Evolutionary conservation across 345 rosid species (phyloP), one percentile per base, ranked within the genome.

Genomic region (Populus pruinosa): DNA sequence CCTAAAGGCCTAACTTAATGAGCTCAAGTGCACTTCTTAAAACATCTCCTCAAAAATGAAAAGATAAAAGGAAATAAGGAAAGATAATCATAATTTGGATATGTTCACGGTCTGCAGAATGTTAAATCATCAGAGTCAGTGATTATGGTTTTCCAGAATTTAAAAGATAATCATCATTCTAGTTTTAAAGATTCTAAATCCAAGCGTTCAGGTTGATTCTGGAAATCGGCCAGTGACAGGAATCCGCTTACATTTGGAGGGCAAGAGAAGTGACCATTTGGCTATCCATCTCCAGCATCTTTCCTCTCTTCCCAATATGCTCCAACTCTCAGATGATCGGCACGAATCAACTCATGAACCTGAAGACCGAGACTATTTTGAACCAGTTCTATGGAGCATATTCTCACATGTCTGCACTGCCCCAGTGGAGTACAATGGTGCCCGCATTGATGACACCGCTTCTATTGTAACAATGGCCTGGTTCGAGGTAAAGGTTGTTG

Each of bases 211-310:
- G 98, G 98, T 91, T 73, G 96, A 92, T 77, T 83, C 97, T 2
- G 91, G 90, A 70, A 92, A 88, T 76, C 85, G 92, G 65, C 98
- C 97, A 12, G 97, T 89, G 78, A 96, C 94, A 11, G 98, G 99
- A 76, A 77, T 96, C 74, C 93, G 97, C n/a, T 75, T 96, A 77
- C 91, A 90, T 82, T 86, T 96, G 76, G 97, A 96, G 78, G 99
- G 98, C 29, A 96, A 91, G 88, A 91, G 88, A 85, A 89, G 94
- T 43, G 87, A 96, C 83, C 95, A 93, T 84, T 83, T 93, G 78
- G 97, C 95, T 17, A 85, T 93, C 82, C 98, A 96, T 82, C 89
- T 96, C 63, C 98, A 93, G 82, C 99, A 96, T 79, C 98, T 93
- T 81, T 84, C 93, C 6, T 53, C 83, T 35, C 87, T 87, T 75